phyloP scores from a whole-genome alignment of 805 yeast species.

The Groenewaldozyma tartarivorans region DNA sequence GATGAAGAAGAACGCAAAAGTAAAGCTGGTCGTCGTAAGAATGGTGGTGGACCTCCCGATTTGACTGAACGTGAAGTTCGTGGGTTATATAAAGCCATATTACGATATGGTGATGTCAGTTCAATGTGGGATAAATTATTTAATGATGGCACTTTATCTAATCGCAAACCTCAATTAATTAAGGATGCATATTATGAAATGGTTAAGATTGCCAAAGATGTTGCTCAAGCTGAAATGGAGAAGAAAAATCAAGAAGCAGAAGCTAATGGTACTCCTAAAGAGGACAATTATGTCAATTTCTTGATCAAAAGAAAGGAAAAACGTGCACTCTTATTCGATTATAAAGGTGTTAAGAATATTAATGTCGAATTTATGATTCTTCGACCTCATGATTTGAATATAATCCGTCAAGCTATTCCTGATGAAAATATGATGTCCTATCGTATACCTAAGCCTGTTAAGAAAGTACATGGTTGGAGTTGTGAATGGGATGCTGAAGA shows the following conservation, averaged over 20 bases:
- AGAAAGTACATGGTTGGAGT: constrained; percentile 84
- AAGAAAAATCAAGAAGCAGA: constrained; percentile 22
- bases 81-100: constrained; percentile 70
- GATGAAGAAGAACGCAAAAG: constrained; percentile 23
- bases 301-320: constrained; percentile 56
- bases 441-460: constrained; percentile 52
- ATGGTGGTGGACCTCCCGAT: constrained; percentile 39
- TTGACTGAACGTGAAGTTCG: constrained; percentile 82
- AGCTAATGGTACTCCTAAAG: constrained; percentile 23
- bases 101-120: constrained; percentile 71
- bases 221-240: constrained; percentile 47
- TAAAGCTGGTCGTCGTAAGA: constrained; percentile 31
- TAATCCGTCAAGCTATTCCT: constrained; percentile 46
- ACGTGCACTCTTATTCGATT: constrained; percentile 83
- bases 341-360: constrained; percentile 74
- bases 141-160: constrained; percentile 81
- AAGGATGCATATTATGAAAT: constrained; percentile 71
- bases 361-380: constrained; percentile 82
- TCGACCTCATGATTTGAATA: constrained; percentile 76
- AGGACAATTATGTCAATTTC: constrained; percentile 10
- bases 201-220: constrained; percentile 49
- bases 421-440: constrained; percentile 43
- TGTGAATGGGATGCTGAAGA: constrained; percentile 78
- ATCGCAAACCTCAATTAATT: constrained; percentile 71
- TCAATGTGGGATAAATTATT: constrained; percentile 76